Conservation (phyloP, 2,329 filamentous ascomycete genomes). For the Cladosporium sp. region DNA sequence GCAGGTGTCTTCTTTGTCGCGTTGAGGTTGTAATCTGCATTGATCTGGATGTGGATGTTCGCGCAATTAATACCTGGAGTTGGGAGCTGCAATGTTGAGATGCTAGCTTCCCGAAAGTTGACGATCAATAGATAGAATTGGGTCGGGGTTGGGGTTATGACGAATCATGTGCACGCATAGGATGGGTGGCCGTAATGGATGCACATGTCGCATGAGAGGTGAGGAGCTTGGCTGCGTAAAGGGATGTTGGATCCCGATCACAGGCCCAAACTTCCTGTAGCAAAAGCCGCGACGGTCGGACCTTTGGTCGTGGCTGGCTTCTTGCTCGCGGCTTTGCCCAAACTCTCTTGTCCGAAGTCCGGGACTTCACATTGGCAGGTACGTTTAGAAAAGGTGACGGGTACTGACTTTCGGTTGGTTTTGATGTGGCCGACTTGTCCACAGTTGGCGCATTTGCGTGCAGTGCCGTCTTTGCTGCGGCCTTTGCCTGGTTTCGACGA, state of each 20-base stretch:
- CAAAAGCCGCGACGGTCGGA: neutral
- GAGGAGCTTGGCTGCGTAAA: neutral
- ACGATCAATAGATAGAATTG: neutral
- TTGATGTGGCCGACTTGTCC: conserved; percentile 97
- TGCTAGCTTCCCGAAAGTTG: neutral
- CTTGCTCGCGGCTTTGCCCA: neutral
- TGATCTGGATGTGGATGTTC: neutral
- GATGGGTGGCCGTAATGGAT: neutral
- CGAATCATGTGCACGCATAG: neutral
- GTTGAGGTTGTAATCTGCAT: neutral
- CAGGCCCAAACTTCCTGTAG: conserved; percentile 1
- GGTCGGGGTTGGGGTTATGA: neutral
- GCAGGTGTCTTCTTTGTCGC: conserved; percentile 4
- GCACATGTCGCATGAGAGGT: neutral
- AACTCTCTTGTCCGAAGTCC: conserved; percentile 4
- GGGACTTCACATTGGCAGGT: conserved; percentile 16
- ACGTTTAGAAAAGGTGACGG: conserved; percentile 18
- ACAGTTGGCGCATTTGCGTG: conserved; percentile 94
- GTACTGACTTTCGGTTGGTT: conserved; percentile 90
- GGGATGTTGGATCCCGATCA: conserved; percentile 12
- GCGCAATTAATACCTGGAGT: neutral
- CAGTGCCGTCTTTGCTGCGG: conserved; percentile 60
- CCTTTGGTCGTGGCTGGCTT: neutral
- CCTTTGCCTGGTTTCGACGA: conserved; percentile 32
- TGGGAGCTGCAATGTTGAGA: conserved; percentile 3